Percentiles rank a stretch among this genome's conserved stretches.
These are phyloP conservation scores for Niebla homalea DNA, from an alignment of 495 filamentous ascomycete genomes.

Conservation along the genomic window DNA sequence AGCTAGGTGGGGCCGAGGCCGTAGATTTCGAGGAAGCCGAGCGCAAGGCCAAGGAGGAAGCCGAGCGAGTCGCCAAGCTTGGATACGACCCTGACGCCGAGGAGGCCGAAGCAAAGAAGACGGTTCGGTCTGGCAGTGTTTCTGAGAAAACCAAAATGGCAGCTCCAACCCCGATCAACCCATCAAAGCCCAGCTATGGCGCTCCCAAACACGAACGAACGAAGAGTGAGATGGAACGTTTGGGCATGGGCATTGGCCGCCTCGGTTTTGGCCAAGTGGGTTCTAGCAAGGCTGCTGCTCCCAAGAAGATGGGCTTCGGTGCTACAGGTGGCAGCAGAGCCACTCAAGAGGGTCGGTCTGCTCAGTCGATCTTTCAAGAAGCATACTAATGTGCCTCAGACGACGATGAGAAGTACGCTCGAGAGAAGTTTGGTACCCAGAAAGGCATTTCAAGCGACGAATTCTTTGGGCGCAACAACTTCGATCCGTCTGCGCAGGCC, in stretches of 20 bases:
- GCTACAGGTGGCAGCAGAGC: conserved; percentile 59
- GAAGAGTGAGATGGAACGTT: conserved; percentile 68
- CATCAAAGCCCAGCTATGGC: conserved; percentile 47
- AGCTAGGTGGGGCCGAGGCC: conserved; percentile 54
- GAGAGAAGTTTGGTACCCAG: conserved; percentile 74
- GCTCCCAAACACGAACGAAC: conserved; percentile 40
- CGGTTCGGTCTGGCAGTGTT: conserved; percentile 30
- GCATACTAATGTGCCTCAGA: conserved; percentile 25
- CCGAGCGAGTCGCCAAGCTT: conserved; percentile 90
- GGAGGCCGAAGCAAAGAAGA: conserved; percentile 46
- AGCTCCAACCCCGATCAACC: conserved; percentile 63
- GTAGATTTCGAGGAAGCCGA: conserved; percentile 97
- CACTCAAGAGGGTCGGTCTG: conserved; percentile 50
- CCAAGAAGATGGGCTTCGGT: conserved; percentile 81
- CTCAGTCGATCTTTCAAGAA: conserved; percentile 2
- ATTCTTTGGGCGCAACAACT: conserved; percentile 85
- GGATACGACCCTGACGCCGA: conserved; percentile 95
- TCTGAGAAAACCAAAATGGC: conserved; percentile 44
- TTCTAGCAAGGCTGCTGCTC: conserved; percentile 46
- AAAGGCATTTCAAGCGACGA: conserved; percentile 97
- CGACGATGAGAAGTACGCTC: conserved; percentile 60
- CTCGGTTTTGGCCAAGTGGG: conserved; percentile 87
- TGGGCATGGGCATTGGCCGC: conserved; percentile 80
- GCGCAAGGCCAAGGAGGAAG: conserved; percentile 92
- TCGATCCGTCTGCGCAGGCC: conserved; percentile 63